Conservation (phyloP, 352 stramenopile genomes). For the Phytopythium chamaehyphon region DNA sequence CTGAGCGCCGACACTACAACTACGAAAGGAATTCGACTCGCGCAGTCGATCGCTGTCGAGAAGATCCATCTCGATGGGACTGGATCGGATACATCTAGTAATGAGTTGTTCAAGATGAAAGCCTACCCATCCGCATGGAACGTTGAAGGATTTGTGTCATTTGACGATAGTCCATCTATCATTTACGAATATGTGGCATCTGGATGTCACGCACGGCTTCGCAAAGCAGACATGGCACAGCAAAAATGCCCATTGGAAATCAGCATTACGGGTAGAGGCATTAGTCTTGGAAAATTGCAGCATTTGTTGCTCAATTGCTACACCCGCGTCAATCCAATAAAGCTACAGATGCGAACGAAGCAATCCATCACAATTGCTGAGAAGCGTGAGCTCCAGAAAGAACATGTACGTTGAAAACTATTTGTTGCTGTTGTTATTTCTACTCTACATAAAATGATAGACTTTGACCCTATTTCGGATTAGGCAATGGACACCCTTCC, state of each 20-base stretch:
- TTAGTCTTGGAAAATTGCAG: constrained; percentile 41
- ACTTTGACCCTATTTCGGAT: too few relatives aligned
- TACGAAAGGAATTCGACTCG: constrained; percentile 42
- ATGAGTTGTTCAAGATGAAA: not conserved
- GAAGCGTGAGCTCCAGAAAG: constrained; percentile 62
- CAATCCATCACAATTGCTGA: constrained; percentile 44
- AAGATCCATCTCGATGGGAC: constrained; percentile 16
- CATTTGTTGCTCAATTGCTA: constrained; percentile 63
- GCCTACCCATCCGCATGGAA: constrained; percentile 29
- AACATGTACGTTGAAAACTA: constrained; percentile 46
- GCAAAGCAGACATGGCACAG: constrained; percentile 3
- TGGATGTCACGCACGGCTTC: constrained; percentile 37
- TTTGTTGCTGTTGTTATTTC: too few relatives aligned
- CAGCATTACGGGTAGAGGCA: constrained; percentile 36
- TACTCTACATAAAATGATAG: too few relatives aligned
- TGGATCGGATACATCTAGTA: constrained; percentile 7
- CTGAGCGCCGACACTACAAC: constrained; percentile 19
- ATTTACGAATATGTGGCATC: constrained; percentile 64
- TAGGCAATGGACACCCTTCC: constrained; percentile 66
- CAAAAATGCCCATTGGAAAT: constrained; percentile 20
- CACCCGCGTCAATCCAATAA: constrained; percentile 25
- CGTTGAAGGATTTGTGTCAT: constrained; percentile 48
- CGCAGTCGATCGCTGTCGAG: constrained; percentile 37
- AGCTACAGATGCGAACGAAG: constrained; percentile 37
- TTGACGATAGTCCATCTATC: constrained; percentile 34